Evolutionary conservation across 2,329 filamentous ascomycete genomes (phyloP).

Genomic region (Phialocephala sp.): DNA sequence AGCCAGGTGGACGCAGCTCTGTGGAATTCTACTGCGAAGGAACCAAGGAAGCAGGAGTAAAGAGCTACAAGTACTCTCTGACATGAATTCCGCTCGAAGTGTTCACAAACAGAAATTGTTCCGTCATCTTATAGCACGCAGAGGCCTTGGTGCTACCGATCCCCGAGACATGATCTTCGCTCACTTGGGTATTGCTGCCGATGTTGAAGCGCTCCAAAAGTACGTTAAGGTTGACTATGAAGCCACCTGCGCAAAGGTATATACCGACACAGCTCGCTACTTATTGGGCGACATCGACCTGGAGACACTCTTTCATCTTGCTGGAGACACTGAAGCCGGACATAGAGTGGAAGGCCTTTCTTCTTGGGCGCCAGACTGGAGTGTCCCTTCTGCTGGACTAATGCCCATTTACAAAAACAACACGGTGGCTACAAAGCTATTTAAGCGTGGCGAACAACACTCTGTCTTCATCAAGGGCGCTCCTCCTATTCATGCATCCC

Average conservation of each 20-base stretch:
- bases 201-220: not conserved
- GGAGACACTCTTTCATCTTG: not conserved
- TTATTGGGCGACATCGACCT: not conserved
- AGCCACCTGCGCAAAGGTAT: not conserved
- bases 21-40: not conserved
- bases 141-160: not conserved
- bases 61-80: slow-evolving; percentile 6
- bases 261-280: not conserved
- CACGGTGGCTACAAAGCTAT: not conserved
- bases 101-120: not conserved
- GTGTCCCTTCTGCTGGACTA: not conserved
- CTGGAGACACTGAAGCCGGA: not conserved
- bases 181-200: not conserved
- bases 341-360: not conserved
- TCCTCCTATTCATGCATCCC: not conserved
- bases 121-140: not conserved
- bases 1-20: not conserved
- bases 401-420: slow-evolving; percentile 12
- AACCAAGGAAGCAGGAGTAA: not conserved
- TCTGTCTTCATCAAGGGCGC: not conserved
- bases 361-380: slow-evolving; percentile 8
- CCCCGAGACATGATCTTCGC: not conserved
- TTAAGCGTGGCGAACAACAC: slow-evolving; percentile 1
- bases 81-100: slow-evolving; percentile 13
- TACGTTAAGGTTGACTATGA: slow-evolving; percentile 4